Evolutionary conservation across 495 filamentous ascomycete genomes (phyloP).

Genomic region (Daldinia bambusicola): DNA sequence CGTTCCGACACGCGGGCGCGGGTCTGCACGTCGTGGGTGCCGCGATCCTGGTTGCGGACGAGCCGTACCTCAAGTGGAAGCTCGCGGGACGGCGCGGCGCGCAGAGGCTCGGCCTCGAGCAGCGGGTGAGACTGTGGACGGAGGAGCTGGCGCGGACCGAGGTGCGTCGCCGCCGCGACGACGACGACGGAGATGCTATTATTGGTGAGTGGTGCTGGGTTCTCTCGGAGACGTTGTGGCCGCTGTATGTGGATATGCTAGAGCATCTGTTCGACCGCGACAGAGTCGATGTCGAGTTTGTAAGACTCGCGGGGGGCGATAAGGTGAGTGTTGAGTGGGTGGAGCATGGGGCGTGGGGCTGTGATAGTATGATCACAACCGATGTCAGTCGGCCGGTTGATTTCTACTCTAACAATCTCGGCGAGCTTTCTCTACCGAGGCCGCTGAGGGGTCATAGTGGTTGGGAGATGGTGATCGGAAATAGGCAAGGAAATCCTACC

Average conservation of each 20-base stretch:
- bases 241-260: background rate
- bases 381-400: conserved; percentile 25
- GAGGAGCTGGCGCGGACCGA: background rate
- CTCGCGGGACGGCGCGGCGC: background rate
- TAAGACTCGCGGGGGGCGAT: conserved; percentile 32
- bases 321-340: conserved; percentile 3
- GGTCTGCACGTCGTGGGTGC: conserved; percentile 24
- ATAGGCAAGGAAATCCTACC: background rate
- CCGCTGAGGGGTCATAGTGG: conserved; percentile 3
- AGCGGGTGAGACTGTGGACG: conserved; percentile 21
- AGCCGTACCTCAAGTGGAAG: conserved; percentile 22
- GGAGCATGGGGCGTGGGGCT: conserved; percentile 27
- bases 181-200: background rate
- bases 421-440: background rate
- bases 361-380: conserved; percentile 13
- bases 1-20: conserved; percentile 20
- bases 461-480: conserved; percentile 13
- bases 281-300: conserved; percentile 26
- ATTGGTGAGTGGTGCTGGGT: conserved; percentile 22
- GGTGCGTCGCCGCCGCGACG: background rate
- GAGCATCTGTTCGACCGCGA: background rate
- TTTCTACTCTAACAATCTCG: conserved; percentile 7
- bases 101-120: background rate
- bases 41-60: conserved; percentile 21
- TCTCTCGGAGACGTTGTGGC: conserved; percentile 19